phyloP scores from a whole-genome alignment of 169 alveolate genomes.

The Plasmodium gonderi region DNA sequence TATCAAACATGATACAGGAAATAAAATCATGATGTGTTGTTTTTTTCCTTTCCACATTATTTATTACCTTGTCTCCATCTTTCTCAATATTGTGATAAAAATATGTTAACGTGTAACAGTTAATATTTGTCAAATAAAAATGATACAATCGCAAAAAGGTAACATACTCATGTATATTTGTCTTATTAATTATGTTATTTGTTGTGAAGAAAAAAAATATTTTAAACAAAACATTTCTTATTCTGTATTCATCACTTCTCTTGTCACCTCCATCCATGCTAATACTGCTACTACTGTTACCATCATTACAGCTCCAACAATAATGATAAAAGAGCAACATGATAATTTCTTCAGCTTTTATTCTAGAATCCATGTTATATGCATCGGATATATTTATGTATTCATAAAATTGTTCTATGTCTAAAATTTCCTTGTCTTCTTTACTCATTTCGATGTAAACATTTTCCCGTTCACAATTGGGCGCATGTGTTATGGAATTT shows the following conservation, averaged over 20 bases:
- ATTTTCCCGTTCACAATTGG: conserved; percentile 17
- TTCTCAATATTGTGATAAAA: conserved; percentile 59
- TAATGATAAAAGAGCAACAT: conserved; percentile 56
- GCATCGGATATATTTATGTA: not conserved
- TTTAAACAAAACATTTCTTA: conserved; percentile 11
- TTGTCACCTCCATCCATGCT: not conserved
- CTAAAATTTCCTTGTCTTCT: not conserved
- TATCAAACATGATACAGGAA: not conserved
- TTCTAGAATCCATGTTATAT: not conserved
- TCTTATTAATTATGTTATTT: conserved; percentile 45
- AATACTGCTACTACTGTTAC: not conserved
- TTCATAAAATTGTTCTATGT: conserved; percentile 24
- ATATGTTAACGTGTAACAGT: not conserved
- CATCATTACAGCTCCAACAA: not conserved
- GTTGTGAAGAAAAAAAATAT: conserved; percentile 30
- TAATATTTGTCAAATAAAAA: not conserved
- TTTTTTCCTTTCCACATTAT: not conserved
- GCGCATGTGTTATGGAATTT: not conserved
- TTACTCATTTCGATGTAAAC: conserved; percentile 18
- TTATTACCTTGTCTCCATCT: not conserved
- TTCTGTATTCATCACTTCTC: not conserved
- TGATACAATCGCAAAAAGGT: conserved; percentile 29
- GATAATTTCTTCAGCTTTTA: conserved; percentile 1
- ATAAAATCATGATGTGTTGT: not conserved
- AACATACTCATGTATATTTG: not conserved